Base-by-base conservation (phyloP, 1,284 basidiomycete species). In the Cutaneotrichosporon dermatis region DNA sequence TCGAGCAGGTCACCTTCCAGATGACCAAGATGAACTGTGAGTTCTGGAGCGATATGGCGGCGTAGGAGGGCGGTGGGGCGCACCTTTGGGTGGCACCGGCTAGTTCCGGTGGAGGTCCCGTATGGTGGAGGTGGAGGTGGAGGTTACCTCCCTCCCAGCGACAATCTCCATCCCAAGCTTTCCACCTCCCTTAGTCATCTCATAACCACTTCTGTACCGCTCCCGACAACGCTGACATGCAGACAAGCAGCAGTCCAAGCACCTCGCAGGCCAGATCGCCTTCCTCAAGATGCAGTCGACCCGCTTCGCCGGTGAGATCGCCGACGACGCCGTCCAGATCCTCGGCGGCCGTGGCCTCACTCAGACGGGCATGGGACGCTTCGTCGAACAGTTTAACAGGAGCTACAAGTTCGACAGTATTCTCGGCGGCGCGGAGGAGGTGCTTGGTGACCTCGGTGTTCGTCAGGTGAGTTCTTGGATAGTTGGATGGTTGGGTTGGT, bases 361-460 rank as follows among this genome's bases (percentile, higher is more conserved):
- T 76, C 80, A 59, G 80, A 91, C 75, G 79, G 89, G 57, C 78
- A 87, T 66, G 90, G 91, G 67, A 57, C 75, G 76, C 61, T 76
- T 77, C 51, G 73, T 82, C 48, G 82, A 82, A 71, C 74, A 76
- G 67, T 80, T 80, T 74, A 76, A 80, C 67, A 67, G 81, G 42
- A 82, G 79, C 3, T 91, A 95, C 76, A 94, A 95, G 81, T 88
- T 95, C 67, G 90, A 90, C 60, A 88, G 91, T 51, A 88, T 92
- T 54, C 60, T 75, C 15, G 78, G 78, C 50, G 78, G 78, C 7
- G 76, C 77, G 0, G 76, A 76, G 60, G 78, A 82, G 68, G 76
- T 83, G 6, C 67, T 83, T 15, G 80, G 79, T 45, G 82, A 83
- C 70, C 69, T 83, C 36, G 82, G 81, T 61, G 80, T 82, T 39